Percentiles rank a stretch among this genome's conserved stretches.
Evolutionary conservation across 441 rosid genomes (phyloP).

Genomic region (Populus trichocarpa): DNA sequence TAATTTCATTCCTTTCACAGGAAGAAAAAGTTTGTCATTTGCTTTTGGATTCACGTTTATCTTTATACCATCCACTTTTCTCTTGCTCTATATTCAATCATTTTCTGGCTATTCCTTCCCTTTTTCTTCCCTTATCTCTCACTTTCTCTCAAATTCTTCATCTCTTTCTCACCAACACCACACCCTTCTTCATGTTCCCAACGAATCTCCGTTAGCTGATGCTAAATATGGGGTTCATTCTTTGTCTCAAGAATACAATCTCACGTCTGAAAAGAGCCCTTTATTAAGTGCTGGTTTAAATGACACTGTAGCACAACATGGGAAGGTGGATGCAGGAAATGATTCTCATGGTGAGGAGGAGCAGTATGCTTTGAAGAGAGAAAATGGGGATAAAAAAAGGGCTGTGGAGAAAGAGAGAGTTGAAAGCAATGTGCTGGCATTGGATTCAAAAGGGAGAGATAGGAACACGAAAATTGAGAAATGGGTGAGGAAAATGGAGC

Average conservation of each 20-base stretch:
- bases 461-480: conserved; percentile 7
- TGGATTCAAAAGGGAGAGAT: background rate
- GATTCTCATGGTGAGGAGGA: background rate
- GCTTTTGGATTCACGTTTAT: conserved; percentile 20
- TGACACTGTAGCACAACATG: background rate
- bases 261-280: background rate
- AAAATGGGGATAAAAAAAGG: background rate
- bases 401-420: background rate
- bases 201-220: background rate
- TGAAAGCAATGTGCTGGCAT: background rate
- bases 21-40: conserved; percentile 7
- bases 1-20: background rate
- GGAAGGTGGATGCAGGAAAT: background rate
- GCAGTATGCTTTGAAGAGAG: background rate
- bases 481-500: conserved; percentile 30
- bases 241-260: background rate
- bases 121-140: conserved; percentile 6
- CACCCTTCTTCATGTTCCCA: background rate
- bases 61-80: conserved; percentile 10
- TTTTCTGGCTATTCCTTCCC: background rate
- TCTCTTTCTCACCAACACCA: background rate
- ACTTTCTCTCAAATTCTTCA: conserved; percentile 8
- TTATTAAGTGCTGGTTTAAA: background rate
- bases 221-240: background rate
- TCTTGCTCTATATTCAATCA: conserved; percentile 8